phyloP scores from a whole-genome alignment of 495 filamentous ascomycete genomes.

The Amniculicola lignicola region DNA sequence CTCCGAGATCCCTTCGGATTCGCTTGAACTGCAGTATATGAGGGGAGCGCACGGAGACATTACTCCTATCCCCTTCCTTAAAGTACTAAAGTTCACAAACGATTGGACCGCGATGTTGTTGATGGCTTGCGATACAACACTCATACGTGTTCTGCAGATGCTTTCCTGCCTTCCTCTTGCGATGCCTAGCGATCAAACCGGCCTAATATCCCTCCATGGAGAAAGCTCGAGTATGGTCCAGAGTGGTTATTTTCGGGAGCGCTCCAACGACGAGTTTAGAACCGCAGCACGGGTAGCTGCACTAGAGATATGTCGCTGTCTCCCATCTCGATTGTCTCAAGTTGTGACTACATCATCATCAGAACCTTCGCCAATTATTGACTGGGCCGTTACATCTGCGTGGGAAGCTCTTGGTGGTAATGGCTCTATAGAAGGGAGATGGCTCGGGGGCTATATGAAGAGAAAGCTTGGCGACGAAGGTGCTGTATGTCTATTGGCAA shows the following conservation, averaged over 20 bases:
- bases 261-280: neutral
- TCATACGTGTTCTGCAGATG: slow-evolving; percentile 8
- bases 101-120: slow-evolving; percentile 8
- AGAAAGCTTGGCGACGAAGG: too few species aligned
- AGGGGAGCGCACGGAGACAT: neutral
- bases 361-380: neutral
- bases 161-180: neutral
- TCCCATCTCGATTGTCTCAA: neutral
- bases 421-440: too few species aligned
- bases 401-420: neutral
- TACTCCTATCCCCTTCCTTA: neutral
- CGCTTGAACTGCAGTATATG: too few species aligned
- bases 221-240: too few species aligned
- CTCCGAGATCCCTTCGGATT: neutral
- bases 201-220: too few species aligned
- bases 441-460: too few species aligned
- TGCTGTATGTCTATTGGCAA: too few species aligned
- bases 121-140: slow-evolving; percentile 18
- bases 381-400: slow-evolving; percentile 7
- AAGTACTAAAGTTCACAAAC: neutral
- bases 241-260: too few species aligned
- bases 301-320: neutral
- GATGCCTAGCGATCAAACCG: neutral
- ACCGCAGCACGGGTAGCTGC: neutral
- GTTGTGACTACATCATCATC: neutral